Evolutionary conservation across 768 basidiomycete genomes (phyloP).

Genomic region (Termitomyces sp.): DNA sequence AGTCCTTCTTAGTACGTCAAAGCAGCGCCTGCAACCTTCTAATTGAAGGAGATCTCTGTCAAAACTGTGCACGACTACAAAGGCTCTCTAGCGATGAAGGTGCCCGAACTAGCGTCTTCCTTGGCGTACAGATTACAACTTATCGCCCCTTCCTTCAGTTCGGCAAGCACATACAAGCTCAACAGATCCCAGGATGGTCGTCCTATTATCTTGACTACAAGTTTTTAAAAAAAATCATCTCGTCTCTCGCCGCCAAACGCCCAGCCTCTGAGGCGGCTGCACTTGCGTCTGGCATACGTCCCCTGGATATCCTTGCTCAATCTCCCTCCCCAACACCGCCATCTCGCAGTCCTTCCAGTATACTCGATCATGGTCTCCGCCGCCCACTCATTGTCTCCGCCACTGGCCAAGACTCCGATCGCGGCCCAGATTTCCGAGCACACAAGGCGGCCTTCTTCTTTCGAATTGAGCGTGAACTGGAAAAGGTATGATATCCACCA

Average conservation of each 20-base stretch:
- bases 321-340: constrained; percentile 22
- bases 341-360: constrained; percentile 24
- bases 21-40: background rate
- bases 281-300: constrained; percentile 77
- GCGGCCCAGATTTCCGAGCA: constrained; percentile 85
- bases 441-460: constrained; percentile 99
- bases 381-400: constrained; percentile 57
- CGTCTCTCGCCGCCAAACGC: constrained; percentile 85
- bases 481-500: constrained; percentile 62
- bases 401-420: constrained; percentile 61
- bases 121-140: constrained; percentile 6
- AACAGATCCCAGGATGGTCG: constrained; percentile 97
- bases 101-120: constrained; percentile 6
- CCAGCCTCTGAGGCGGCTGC: constrained; percentile 89
- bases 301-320: constrained; percentile 43
- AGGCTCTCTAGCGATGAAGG: constrained; percentile 19
- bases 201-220: constrained; percentile 97
- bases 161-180: constrained; percentile 94
- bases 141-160: constrained; percentile 50
- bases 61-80: constrained; percentile 12
- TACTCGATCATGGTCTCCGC: constrained; percentile 36
- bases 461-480: constrained; percentile 94
- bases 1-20: constrained; percentile 1
- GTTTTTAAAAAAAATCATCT: constrained; percentile 97
- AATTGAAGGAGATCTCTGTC: constrained; percentile 9